Conservation (phyloP, 1,284 basidiomycete genomes). For the Tilletiaria anomala region DNA sequence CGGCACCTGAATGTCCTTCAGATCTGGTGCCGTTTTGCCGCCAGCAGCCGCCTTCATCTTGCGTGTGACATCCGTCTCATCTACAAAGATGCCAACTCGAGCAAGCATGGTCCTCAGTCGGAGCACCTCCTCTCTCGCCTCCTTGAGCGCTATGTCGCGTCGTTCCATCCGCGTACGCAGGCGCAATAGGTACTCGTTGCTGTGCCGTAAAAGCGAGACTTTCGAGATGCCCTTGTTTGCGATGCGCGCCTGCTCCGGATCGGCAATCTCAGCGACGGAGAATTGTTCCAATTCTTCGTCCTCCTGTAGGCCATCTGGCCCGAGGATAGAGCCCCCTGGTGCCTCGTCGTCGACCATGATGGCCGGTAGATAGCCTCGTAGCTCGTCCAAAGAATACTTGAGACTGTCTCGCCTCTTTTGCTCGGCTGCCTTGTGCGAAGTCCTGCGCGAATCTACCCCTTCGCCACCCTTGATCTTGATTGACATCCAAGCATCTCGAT, state of each 20-base stretch:
- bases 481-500: conserved; percentile 23
- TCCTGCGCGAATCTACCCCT: conserved; percentile 52
- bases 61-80: too few species aligned
- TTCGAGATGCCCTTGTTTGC: conserved; percentile 72
- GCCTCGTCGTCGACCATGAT: conserved; percentile 34
- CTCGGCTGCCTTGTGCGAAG: conserved; percentile 91
- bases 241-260: conserved; percentile 12
- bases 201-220: conserved; percentile 73
- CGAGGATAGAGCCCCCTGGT: conserved; percentile 31
- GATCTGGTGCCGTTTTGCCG: too few species aligned
- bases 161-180: conserved; percentile 65
- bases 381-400: conserved; percentile 88
- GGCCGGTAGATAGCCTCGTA: conserved; percentile 63
- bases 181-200: conserved; percentile 69
- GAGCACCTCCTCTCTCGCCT: background rate
- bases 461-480: conserved; percentile 16
- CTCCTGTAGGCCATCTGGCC: conserved; percentile 27
- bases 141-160: conserved; percentile 64
- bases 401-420: conserved; percentile 90
- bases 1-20: too few species aligned
- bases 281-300: conserved; percentile 29
- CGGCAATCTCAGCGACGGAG: background rate
- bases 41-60: too few species aligned
- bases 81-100: too few species aligned
- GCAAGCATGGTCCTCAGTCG: background rate